phyloP scores from a whole-genome alignment of 2,329 filamentous ascomycete species.

The Hypoxylon sp. region DNA sequence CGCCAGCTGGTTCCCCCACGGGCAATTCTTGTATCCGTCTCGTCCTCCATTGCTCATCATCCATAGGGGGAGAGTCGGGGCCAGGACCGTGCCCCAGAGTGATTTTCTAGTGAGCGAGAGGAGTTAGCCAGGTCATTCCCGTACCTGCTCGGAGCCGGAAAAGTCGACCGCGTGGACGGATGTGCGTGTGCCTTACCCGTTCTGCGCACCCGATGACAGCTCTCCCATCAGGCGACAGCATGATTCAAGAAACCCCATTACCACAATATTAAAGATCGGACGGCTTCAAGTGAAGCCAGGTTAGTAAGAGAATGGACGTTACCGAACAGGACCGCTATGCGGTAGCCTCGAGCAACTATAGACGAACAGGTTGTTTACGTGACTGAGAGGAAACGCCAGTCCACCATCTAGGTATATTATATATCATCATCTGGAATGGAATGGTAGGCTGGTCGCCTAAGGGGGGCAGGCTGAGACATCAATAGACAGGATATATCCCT shows the following conservation, averaged over 20 bases:
- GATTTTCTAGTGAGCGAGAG: constrained; percentile 41
- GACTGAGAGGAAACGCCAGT: neutral
- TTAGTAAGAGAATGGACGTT: constrained; percentile 18
- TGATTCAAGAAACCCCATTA: constrained; percentile 38
- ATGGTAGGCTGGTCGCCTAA: neutral
- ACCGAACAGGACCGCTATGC: constrained; percentile 18
- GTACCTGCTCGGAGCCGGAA: neutral
- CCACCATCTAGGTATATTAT: neutral
- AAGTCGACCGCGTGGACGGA: neutral
- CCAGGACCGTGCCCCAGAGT: constrained; percentile 46
- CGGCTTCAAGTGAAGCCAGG: constrained; percentile 35
- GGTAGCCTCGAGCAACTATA: constrained; percentile 17
- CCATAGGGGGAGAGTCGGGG: constrained; percentile 45
- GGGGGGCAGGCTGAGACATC: constrained; percentile 17
- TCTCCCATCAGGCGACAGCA: constrained; percentile 33
- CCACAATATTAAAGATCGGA: constrained; percentile 38
- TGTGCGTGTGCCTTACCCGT: constrained; percentile 37
- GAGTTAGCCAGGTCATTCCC: neutral
- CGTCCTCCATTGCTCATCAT: constrained; percentile 29
- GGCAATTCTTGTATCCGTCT: constrained; percentile 37
- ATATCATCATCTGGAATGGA: constrained; percentile 19
- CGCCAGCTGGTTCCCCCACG: constrained; percentile 58
- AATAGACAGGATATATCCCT: constrained; percentile 13
- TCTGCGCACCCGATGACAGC: constrained; percentile 39
- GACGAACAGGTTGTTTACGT: neutral